Base-by-base conservation (phyloP, 2,329 filamentous ascomycete genomes). In the Ceratocystis smalleyi region DNA sequence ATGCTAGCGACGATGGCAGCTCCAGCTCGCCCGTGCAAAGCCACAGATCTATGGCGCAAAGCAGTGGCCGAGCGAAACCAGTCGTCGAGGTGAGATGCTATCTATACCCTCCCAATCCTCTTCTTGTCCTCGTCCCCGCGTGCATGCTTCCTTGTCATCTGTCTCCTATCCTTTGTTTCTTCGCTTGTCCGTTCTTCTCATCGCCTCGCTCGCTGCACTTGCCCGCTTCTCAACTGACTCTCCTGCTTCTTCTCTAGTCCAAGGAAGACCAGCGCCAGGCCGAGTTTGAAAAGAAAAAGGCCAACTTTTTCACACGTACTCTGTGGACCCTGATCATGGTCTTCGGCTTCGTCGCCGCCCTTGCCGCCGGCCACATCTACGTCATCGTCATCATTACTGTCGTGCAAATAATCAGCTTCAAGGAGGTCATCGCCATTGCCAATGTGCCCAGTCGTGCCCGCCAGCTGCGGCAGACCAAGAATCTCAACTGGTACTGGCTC, bases 271-370 rank as follows among this genome's bases (percentile, higher is more conserved):
- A 67, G 35, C 61, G 60, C 61, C 62, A 65, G 27, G 62, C 65
- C 71, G 94, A 96, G 68, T 96, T 95, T 74, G 91, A 97, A 73
- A 97, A 97, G 83, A 99, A 99, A 77, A 96, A 95, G 78, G 87
- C 91, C 75, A 96, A 94, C 74, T 97, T 99, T 79, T 88, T 96
- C 72, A 95, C 91, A 47, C 86, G 94, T 71, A 92, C 92, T 64
- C 90, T 96, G 80, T 99, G 94, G 94, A 96, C 90, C 2, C 86
- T 99, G 68, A 86, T 96, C 76, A 99, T 99, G 94, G 95, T 99
- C 70, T 88, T 80, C 64, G 82, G 84, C 71, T 99, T 99, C 81
- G 96, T 97, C 76, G 81, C 83, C 65, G 84, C 89, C 68, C 88
- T 99, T 75, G 95, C 96, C 77, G 89, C 91, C 71, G 94, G 94